Base-by-base conservation (phyloP, 2,329 filamentous ascomycete genomes). In the Exophiala calicioides region DNA sequence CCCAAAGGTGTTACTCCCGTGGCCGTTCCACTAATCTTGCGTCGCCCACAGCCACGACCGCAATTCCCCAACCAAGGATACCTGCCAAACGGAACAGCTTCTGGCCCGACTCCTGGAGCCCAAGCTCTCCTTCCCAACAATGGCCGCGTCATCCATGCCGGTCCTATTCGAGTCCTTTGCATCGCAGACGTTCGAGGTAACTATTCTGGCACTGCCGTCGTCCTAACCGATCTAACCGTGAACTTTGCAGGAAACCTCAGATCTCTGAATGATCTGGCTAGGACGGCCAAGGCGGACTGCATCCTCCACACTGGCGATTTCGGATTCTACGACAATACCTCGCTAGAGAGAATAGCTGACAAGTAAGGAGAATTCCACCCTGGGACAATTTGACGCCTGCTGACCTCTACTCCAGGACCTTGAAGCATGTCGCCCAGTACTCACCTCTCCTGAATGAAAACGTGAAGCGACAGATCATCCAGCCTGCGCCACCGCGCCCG, bases 231-330 rank as follows among this genome's bases (percentile, higher is more conserved):
- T 39, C 44, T 47, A 32, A 52, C 24, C 6, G 10, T 35, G 27
- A 20, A 30, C 18, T 39, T 31, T 15, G 44, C 60, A 98, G 93
- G 93, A 70, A 96, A 97, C 69, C 77, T 98, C 60, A 84, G 86
- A 72, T 96, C 93, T 58, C 77, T 98, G 63, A 98, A 98, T 73
- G 90, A 97, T 53, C 85, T 98, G 53, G 93, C 93, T 57, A 94
- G 88, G 71, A 87, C 93, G 66, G 91, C 93, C 54, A 87, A 87
- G 66, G 93, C 93, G 62, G 90, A 96, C 72, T 90, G 96, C 74
- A 95, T 98, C 70, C 90, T 98, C 64, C 93, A 98, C 72, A 98
- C 93, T 15, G 93, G 93, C 69, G 93, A 98, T 69, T 98, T 98
- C 67, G 93, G 93, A 55, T 98, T 98, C 74, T 98, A 98, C 74